These are phyloP conservation scores for Mortierella sp. DNA, from an alignment of 371 early-diverging fungal species.

Conservation along the genomic window DNA sequence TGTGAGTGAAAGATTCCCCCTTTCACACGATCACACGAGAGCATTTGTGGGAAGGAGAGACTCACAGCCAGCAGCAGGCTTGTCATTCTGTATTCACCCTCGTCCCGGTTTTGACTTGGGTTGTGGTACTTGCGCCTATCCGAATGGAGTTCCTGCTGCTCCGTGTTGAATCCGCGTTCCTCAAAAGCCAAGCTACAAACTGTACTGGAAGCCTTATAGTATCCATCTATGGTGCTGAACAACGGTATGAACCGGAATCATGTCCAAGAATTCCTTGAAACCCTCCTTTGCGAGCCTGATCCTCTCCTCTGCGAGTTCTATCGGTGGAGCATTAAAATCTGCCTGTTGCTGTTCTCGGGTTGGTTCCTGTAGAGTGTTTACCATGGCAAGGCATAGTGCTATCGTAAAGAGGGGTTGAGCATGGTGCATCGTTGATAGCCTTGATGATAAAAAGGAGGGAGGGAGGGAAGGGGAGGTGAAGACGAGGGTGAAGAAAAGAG, in stretches of 20 bases:
- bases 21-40: too few relatives aligned
- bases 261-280: not conserved
- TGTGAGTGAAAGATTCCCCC: not conserved
- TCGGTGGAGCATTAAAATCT: not conserved
- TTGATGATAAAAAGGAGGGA: not conserved
- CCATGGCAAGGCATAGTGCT: not conserved
- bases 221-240: slow-evolving; percentile 7
- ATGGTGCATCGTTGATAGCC: slow-evolving; percentile 1
- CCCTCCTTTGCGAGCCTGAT: not conserved
- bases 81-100: not conserved
- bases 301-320: slow-evolving; percentile 3
- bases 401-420: slow-evolving; percentile 1
- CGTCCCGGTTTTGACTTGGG: not conserved
- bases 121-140: not conserved
- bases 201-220: slow-evolving; percentile 14
- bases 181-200: slow-evolving; percentile 16
- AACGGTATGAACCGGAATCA: slow-evolving; percentile 11
- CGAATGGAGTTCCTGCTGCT: too few relatives aligned
- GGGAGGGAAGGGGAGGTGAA: not conserved
- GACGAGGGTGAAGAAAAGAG: not conserved
- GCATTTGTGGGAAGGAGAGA: not conserved
- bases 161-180: not conserved
- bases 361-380: not conserved
- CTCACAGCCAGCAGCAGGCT: too few relatives aligned
- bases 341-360: slow-evolving; percentile 5